phyloP scores from a whole-genome alignment of 2,329 filamentous ascomycete species.

The Magnaporthiopsis rhizophila region DNA sequence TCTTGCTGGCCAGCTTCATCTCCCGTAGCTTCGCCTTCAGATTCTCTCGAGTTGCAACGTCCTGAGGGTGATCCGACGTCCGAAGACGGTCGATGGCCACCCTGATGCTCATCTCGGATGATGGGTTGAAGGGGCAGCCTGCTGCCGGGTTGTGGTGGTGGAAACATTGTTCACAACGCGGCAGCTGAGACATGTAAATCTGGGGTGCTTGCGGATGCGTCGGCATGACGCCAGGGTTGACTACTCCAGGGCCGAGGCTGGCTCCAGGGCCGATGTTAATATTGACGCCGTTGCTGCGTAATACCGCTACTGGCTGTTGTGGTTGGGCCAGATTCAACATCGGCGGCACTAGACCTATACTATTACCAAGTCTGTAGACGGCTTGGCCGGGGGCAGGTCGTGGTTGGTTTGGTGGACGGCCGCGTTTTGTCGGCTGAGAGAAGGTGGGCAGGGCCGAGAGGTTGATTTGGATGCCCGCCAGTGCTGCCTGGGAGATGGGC shows the following conservation, averaged over 20 bases:
- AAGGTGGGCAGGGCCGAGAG: neutral
- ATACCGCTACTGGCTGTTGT: neutral
- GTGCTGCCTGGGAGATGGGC: neutral
- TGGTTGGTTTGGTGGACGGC: neutral
- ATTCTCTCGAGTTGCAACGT: neutral
- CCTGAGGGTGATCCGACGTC: neutral
- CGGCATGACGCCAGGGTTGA: no score
- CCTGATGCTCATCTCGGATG: conserved; percentile 19
- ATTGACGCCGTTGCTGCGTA: neutral
- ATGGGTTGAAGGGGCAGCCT: neutral
- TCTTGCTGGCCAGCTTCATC: conserved; percentile 9
- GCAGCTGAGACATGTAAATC: neutral
- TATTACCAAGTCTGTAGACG: neutral
- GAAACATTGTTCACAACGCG: neutral
- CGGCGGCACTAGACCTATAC: neutral
- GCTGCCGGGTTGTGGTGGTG: neutral
- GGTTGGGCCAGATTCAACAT: no score
- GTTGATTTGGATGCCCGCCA: neutral
- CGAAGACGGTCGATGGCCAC: conserved; percentile 22
- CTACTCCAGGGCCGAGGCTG: no score
- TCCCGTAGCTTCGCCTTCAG: conserved; percentile 7
- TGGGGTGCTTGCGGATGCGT: neutral
- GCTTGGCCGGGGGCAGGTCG: neutral
- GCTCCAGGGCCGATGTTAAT: no score
- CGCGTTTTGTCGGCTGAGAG: neutral